Base-by-base conservation (phyloP, 169 alveolate species). In the Plasmodium blacklocki region DNA sequence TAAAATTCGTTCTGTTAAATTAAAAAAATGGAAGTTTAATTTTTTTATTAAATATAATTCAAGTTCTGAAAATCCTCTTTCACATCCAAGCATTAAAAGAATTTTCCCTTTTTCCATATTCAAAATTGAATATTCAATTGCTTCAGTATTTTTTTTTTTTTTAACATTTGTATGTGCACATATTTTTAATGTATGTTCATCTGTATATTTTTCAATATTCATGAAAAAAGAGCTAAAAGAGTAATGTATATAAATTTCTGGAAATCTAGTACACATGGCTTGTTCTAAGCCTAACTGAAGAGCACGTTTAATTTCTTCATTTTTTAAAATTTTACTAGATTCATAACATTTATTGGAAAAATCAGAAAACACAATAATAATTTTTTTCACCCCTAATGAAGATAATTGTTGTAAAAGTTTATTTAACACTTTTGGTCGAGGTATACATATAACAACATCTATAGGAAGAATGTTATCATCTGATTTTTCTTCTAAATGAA, bases 281-380 rank as follows among this genome's bases (percentile, higher is more conserved):
- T 83, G 91, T 68, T 83, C 91, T 52, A 83, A 70, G 18, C 91
- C 91, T 21, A 83, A 52, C 19, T 83, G 91, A 83, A 83, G 91
- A 7, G 91, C 73, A 39, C 39, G n/a, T 71, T 83, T 83, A 39
- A 83, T 83, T 83, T 83, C 91, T 26, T 60, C 86, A 83, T 83
- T 83, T 59, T 70, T 83, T 68, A 83, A 68, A 54, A 83, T 26
- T 83, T 43, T 83, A 70, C 91, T 83, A 8, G 91, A 83, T 15
- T 83, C 91, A 15, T 83, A 83, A 0, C 68, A 83, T 70, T 83
- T 83, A 52, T 83, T 83, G 39, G 91, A 62, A 71, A 56, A 70
- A 0, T 83, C 86, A 6, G 91, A 83, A 83, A 83, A 83, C 12
- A 83, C 91, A 60, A 83, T 83, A 19, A 83, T 49, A 26, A 83